Evolutionary conservation across 2,329 filamentous ascomycete species (phyloP), one percentile per base, ranked within the genome.

Genomic region (Tolypocladium tropicale): DNA sequence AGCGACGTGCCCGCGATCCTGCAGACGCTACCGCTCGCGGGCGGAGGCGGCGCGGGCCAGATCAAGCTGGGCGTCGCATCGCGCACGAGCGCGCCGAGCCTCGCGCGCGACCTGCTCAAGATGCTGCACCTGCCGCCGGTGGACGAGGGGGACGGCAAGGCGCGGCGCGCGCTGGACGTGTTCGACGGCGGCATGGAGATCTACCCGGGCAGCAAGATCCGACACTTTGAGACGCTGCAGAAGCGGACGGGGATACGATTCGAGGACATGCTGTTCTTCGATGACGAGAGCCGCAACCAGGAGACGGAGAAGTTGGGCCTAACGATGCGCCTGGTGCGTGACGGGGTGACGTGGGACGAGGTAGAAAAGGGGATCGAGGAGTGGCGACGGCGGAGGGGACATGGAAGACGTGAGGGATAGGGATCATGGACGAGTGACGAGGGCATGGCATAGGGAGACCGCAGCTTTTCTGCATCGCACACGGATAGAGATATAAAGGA

Each of bases 231-330:
- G 65, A 77, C 81, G 6, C 76, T 97, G 62, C 81, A 87, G 11
- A 81, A 85, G 68, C 78, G 83, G 56, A 91, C 87, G 16, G 84
- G 84, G 1, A 70, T 96, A 3, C 74, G 76, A 6, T 95, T 83
- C 65, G 81, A 87, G 60, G 90, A 96, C 52, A 95, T 97, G 86
- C 70, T 97, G 36, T 97, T 97, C 71, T 97, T 97, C 62, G 93
- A 97, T 64, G 93, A 97, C 64, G 93, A 97, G 79, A 78, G 79
- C 54, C 76, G 93, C 58, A 97, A 97, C 67, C 78, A 83, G 57
- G 91, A 96, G 67, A 93, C 95, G 1, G 83, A 86, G 74, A 74
- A 68, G 30, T 65, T 96, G 53, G 92, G 92, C 0, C 88, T 95
- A 3, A 89, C 88, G 0, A 95, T 97, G 83, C 84, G 84, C 67